Conservation (phyloP, 148 eudicot species). For the Camellia sinensis region DNA sequence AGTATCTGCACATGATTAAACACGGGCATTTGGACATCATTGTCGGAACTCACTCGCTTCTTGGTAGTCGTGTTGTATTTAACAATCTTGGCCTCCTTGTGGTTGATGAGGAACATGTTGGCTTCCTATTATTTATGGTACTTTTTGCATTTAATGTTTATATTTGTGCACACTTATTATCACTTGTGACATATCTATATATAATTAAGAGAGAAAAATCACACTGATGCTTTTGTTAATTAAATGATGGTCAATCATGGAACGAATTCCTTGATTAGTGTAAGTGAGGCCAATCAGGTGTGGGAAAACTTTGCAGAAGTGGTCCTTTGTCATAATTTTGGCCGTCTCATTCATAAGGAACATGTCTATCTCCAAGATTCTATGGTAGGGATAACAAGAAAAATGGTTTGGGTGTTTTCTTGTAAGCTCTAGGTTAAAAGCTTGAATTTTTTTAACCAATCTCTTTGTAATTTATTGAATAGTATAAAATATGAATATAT, state of each 20-base stretch:
- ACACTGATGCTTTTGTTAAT: neutral
- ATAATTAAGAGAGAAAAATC: neutral
- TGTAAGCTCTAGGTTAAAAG: no score
- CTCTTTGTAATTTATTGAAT: no score
- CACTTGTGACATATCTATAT: neutral
- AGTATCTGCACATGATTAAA: constrained; percentile 63
- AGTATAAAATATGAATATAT: no score
- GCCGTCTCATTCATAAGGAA: neutral
- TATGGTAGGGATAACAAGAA: neutral
- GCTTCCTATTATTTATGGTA: constrained; percentile 20
- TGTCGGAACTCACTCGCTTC: constrained; percentile 94
- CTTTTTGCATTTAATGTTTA: neutral
- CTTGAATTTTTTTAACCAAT: no score
- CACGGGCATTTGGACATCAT: constrained; percentile 74
- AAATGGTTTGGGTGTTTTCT: no score
- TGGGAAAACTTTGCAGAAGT: neutral
- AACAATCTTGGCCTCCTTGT: constrained; percentile 91
- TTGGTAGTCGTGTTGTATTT: constrained; percentile 81
- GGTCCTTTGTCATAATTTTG: neutral
- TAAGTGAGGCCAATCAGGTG: neutral
- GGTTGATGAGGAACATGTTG: constrained; percentile 98
- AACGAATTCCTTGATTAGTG: neutral
- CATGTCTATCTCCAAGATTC: constrained; percentile 5
- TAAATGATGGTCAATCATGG: neutral
- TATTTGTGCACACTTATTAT: neutral